Evolutionary conservation across 1,284 basidiomycete species (phyloP).

Genomic region (Ustilago sp.): DNA sequence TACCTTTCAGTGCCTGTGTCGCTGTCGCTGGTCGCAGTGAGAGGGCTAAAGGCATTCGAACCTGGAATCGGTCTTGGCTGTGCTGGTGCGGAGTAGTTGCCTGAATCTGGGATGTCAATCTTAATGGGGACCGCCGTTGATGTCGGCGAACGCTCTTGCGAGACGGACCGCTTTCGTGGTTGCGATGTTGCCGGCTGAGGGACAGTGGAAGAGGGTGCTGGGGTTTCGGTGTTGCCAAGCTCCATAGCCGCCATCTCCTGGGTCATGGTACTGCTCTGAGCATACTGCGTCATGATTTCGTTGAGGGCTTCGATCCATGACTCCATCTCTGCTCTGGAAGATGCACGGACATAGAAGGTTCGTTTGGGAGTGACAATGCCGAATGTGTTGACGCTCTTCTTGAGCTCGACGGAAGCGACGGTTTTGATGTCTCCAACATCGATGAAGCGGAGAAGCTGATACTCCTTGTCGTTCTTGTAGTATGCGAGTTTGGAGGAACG

Average conservation of each 20-base stretch:
- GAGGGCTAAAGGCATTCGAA: conserved; percentile 50
- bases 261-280: conserved; percentile 58
- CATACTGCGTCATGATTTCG: conserved; percentile 76
- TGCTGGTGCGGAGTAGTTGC: conserved; percentile 43
- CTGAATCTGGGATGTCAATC: conserved; percentile 54
- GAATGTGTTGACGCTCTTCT: conserved; percentile 89
- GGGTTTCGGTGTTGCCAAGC: conserved; percentile 36
- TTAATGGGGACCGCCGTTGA: conserved; percentile 44
- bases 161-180: conserved; percentile 25
- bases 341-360: conserved; percentile 92
- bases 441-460: conserved; percentile 85
- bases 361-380: conserved; percentile 90
- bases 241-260: conserved; percentile 56
- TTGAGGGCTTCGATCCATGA: conserved; percentile 88
- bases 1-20: conserved; percentile 57
- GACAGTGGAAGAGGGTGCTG: conserved; percentile 38
- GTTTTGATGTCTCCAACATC: conserved; percentile 90
- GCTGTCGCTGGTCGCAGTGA: conserved; percentile 56
- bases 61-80: conserved; percentile 56
- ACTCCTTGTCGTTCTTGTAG: conserved; percentile 85
- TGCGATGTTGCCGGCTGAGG: conserved; percentile 21
- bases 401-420: conserved; percentile 86
- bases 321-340: conserved; percentile 78
- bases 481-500: conserved; percentile 91
- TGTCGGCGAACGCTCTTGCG: conserved; percentile 32